Base-by-base conservation (phyloP, 345 rosid genomes). In the Murraya koenigii region DNA sequence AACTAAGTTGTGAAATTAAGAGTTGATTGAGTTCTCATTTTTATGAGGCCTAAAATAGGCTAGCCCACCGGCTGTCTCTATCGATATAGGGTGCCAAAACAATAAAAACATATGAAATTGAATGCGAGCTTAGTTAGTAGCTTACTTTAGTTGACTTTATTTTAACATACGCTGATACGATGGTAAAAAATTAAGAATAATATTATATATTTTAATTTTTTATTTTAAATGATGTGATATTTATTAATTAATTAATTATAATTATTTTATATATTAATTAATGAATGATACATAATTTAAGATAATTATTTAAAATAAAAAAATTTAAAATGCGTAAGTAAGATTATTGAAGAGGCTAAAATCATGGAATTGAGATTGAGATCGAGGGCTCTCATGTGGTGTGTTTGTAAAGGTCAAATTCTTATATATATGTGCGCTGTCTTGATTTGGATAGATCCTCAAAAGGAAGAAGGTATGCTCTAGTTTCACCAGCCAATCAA, bases 371-470 rank as follows among this genome's bases (percentile, higher is more conserved):
- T 60, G 63, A 38, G 52, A 13, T 30, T 22, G 28, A 1, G 5
- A 3, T 8, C 6, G 61, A 22, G 9, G 4, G 19, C 15, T 15
- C 25, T 62, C 75, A 80, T 77, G 74, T 80, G 83, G 74, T 54
- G 56, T 76, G 75, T 72, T 78, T 33, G 67, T 66, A 63, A 49
- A 23, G 67, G 85, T 72, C 80, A 61, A 79, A 60, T 62, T 69
- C 17, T 44, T 44, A 11, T 35, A 33, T 17, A 55, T 19, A 11
- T n/a, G 81, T 69, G 71, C 67, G 62, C 69, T 77, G 56, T 39
- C 36, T 63, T 83, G 86, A 83, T 69, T 33, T 55, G n/a, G 81
- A 79, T 83, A 68, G 81, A 72, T 83, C 81, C 61, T 65, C 20
- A 2, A 63, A 58, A 35, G 73, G 33, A 54, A 28, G 72, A 26